These are phyloP conservation scores for Rutstroemia sp. DNA, from an alignment of 2,329 filamentous ascomycete genomes.

Conservation along the genomic window DNA sequence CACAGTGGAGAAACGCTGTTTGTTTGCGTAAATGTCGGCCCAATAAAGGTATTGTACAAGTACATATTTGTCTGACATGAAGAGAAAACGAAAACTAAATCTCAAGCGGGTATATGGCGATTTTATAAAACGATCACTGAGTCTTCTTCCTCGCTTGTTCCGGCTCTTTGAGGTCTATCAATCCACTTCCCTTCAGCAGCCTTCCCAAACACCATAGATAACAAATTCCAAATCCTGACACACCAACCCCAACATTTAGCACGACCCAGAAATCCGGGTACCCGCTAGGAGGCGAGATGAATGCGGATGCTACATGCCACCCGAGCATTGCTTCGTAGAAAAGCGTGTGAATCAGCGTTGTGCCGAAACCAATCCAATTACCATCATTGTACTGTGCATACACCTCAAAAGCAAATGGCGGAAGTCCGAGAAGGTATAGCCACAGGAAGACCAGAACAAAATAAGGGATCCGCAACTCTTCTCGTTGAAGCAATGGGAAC, in stretches of 20 bases:
- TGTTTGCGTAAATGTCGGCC: not conserved
- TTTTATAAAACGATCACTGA: conserved; percentile 20
- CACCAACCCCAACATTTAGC: conserved; percentile 78
- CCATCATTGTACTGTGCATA: conserved; percentile 51
- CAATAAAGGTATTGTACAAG: not conserved
- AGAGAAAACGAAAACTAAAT: not conserved
- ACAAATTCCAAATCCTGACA: conserved; percentile 75
- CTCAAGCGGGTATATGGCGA: not conserved
- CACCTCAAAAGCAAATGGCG: conserved; percentile 63
- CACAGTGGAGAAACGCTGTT: not conserved
- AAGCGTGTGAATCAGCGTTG: conserved; percentile 59
- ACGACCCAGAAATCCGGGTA: conserved; percentile 97
- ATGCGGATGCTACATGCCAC: conserved; percentile 75
- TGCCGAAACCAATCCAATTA: conserved; percentile 47
- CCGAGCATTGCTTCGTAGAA: conserved; percentile 72
- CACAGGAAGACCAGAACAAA: conserved; percentile 77
- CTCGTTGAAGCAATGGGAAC: conserved; percentile 81
- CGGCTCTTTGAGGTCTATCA: conserved; percentile 15
- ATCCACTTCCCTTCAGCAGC: conserved; percentile 46
- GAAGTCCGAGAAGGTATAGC: conserved; percentile 84
- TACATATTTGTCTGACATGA: not conserved
- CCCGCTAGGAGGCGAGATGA: conserved; percentile 56
- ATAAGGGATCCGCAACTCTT: conserved; percentile 80
- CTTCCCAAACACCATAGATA: conserved; percentile 87
- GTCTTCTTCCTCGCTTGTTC: conserved; percentile 21